phyloP scores from a whole-genome alignment of 495 filamentous ascomycete species.

The Lophiostoma macrostomum region DNA sequence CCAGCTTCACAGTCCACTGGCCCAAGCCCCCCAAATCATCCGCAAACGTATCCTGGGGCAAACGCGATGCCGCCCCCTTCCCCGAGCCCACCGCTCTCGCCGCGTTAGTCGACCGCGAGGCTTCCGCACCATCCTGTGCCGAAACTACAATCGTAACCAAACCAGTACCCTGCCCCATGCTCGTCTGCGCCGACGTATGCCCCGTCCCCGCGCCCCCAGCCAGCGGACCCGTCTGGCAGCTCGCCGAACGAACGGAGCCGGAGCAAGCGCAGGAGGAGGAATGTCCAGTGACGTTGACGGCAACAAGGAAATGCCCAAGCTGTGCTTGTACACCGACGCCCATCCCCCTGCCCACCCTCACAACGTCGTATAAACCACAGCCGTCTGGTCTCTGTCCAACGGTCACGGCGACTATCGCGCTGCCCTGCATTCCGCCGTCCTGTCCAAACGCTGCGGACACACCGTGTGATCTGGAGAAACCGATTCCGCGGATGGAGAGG shows the following conservation, averaged over 20 bases:
- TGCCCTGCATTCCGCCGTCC: constrained; percentile 12
- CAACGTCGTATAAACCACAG: background rate
- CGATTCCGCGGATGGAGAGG: background rate
- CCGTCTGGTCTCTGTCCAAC: constrained; percentile 2
- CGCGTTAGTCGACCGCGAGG: background rate
- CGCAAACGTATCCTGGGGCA: constrained; percentile 10
- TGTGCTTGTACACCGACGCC: constrained; percentile 5
- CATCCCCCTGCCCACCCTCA: background rate
- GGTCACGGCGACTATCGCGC: background rate
- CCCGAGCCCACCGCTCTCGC: constrained; percentile 13
- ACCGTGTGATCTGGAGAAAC: background rate
- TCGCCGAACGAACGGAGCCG: background rate
- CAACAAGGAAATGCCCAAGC: constrained; percentile 6
- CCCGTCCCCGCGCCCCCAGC: background rate
- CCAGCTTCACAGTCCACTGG: too few relatives aligned
- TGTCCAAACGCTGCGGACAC: background rate
- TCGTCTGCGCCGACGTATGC: background rate
- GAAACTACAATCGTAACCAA: constrained; percentile 6
- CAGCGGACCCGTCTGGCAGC: background rate
- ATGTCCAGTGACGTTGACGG: constrained; percentile 18
- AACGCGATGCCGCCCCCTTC: constrained; percentile 12
- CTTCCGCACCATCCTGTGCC: background rate
- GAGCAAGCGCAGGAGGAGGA: background rate
- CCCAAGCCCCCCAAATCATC: background rate
- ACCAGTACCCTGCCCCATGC: constrained; percentile 12